phyloP scores from a whole-genome alignment of 805 yeast species.

The Kodamaea neixiangensis region DNA sequence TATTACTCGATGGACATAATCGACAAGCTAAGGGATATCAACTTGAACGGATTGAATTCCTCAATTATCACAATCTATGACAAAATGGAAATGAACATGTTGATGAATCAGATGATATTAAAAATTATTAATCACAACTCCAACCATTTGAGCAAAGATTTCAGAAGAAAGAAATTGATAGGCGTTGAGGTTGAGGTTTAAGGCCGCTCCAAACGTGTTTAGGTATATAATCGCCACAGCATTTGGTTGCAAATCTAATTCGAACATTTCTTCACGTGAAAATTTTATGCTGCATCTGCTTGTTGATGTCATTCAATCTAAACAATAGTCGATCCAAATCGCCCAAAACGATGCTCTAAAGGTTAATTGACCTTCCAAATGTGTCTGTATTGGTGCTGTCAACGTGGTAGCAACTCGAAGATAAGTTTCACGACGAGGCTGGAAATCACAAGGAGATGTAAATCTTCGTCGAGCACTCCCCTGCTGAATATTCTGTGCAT shows the following conservation, averaged over 20 bases:
- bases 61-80: conserved; percentile 62
- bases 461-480: not conserved
- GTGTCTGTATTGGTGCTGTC: no score
- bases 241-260: not conserved
- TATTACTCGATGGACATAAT: conserved; percentile 34
- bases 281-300: no score
- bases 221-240: not conserved
- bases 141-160: conserved; percentile 7
- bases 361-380: no score
- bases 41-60: conserved; percentile 61
- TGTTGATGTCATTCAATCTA: not conserved
- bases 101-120: conserved; percentile 56
- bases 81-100: conserved; percentile 56
- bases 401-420: no score
- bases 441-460: no score
- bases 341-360: not conserved
- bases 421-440: no score
- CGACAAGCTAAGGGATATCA: conserved; percentile 49
- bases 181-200: conserved; percentile 4
- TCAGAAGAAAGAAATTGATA: conserved; percentile 5
- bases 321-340: not conserved
- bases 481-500: not conserved
- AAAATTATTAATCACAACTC: conserved; percentile 24
- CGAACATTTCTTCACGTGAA: not conserved
- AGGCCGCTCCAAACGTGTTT: not conserved